A percentile compares a stretch with the other conserved stretches of the same genome.
These are phyloP conservation scores for Fraxinus paxiana DNA, from an alignment of 305 asterid genomes.

Conservation along the genomic window DNA sequence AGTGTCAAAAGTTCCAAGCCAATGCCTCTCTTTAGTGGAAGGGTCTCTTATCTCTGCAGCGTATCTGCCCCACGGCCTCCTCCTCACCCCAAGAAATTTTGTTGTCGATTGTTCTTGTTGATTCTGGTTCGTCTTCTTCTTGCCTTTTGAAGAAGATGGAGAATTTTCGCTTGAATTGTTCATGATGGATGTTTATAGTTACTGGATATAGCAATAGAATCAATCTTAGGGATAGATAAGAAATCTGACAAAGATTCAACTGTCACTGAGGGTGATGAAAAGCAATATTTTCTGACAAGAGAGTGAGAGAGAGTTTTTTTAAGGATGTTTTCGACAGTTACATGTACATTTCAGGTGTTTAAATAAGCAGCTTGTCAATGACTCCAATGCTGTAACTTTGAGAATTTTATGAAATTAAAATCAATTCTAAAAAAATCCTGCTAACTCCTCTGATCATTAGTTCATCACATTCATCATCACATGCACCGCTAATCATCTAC, in stretches of 20 bases:
- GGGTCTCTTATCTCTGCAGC: conserved; percentile 91
- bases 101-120: conserved; percentile 20
- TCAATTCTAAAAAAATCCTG: neutral
- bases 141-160: neutral
- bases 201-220: neutral
- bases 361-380: conserved; percentile 5
- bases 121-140: conserved; percentile 1
- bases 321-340: neutral
- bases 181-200: neutral
- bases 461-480: conserved; percentile 9
- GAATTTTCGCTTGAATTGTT: neutral
- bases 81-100: conserved; percentile 62
- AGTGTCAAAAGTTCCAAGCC: conserved; percentile 88
- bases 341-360: neutral
- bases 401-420: conserved; percentile 3
- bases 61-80: conserved; percentile 89
- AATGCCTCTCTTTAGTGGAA: conserved; percentile 70
- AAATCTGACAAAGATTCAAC: neutral
- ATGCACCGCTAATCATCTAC: conserved; percentile 1
- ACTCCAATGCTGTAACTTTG: neutral
- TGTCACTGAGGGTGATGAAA: neutral
- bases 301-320: neutral
- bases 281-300: neutral
- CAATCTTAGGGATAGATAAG: neutral
- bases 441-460: conserved; percentile 1